Evolutionary conservation across 2,329 filamentous ascomycete genomes (phyloP).

Genomic region (Rhinocladiella similis): DNA sequence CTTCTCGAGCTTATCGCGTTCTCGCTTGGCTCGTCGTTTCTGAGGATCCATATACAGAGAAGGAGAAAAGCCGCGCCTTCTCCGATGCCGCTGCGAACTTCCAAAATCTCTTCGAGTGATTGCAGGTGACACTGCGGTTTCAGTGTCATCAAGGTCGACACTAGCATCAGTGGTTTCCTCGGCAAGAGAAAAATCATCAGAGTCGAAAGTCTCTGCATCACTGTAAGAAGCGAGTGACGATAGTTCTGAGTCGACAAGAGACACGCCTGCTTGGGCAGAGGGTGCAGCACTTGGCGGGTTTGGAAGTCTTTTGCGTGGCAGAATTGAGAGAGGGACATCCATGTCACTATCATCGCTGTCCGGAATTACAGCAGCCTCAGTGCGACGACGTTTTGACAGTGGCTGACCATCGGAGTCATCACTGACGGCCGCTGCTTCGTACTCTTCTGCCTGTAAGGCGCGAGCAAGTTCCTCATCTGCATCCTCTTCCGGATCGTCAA

Average conservation of each 20-base stretch:
- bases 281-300: neutral
- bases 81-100: neutral
- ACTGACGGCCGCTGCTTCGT: conserved; percentile 32
- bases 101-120: neutral
- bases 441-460: conserved; percentile 58
- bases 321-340: conserved; percentile 14
- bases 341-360: conserved; percentile 20
- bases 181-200: neutral
- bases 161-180: conserved; percentile 2
- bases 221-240: conserved; percentile 4
- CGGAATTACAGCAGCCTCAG: neutral
- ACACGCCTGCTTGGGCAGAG: neutral
- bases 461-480: conserved; percentile 56
- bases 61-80: neutral
- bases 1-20: conserved; percentile 68
- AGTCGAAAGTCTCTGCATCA: conserved; percentile 18
- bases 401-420: conserved; percentile 19
- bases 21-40: conserved; percentile 38
- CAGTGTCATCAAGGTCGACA: conserved; percentile 1
- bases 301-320: conserved; percentile 4
- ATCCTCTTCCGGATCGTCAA: conserved; percentile 38
- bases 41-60: conserved; percentile 8
- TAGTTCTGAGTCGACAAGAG: conserved; percentile 16
- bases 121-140: neutral
- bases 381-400: conserved; percentile 15